These are phyloP conservation scores for Pogostemon cablin DNA, from an alignment of 257 asterid species.

Conservation along the genomic window DNA sequence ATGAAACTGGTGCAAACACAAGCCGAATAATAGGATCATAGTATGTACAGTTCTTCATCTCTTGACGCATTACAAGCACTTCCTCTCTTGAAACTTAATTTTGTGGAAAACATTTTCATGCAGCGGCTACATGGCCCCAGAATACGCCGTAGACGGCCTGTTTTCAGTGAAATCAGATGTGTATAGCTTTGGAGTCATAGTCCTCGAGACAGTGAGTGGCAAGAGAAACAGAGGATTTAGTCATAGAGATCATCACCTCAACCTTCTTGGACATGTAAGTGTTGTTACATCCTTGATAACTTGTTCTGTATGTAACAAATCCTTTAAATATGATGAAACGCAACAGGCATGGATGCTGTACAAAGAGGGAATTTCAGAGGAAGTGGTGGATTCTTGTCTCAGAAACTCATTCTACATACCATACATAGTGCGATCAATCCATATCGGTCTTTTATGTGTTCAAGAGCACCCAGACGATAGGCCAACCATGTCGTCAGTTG, in stretches of 20 bases:
- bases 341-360: slow-evolving; percentile 43
- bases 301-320: not conserved
- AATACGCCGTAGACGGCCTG: not conserved
- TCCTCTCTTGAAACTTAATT: not conserved
- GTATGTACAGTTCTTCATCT: not conserved
- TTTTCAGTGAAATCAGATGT: slow-evolving; percentile 11
- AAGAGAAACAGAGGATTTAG: slow-evolving; percentile 2
- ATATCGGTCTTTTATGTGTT: slow-evolving; percentile 40
- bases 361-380: slow-evolving; percentile 33
- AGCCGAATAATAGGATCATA: not conserved
- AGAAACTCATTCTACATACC: not conserved
- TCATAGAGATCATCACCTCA: not conserved
- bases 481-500: slow-evolving; percentile 40
- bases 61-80: not conserved
- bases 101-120: not conserved
- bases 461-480: slow-evolving; percentile 24
- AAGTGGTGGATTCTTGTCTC: slow-evolving; percentile 27
- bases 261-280: slow-evolving; percentile 16
- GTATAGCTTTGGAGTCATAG: slow-evolving; percentile 8
- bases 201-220: slow-evolving; percentile 9
- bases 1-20: not conserved
- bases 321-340: not conserved
- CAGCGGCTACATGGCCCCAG: slow-evolving; percentile 13
- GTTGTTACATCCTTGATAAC: not conserved
- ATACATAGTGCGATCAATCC: slow-evolving; percentile 9